Conservation (phyloP, 2,329 filamentous ascomycete genomes). For the Arthrobotrys sphaeroides region DNA sequence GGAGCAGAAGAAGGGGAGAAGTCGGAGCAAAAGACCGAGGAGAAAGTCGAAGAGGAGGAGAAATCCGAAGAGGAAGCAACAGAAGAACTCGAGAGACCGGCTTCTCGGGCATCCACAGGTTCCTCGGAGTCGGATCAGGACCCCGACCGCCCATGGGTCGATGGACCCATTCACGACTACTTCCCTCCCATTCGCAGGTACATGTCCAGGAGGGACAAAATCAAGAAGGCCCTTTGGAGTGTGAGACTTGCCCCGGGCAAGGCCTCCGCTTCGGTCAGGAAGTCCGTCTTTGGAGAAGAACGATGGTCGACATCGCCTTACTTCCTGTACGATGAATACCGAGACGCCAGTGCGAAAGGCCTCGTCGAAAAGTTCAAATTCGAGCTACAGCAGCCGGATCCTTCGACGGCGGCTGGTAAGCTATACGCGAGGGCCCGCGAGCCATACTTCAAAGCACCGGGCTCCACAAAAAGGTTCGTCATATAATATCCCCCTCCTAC, state of each 20-base stretch:
- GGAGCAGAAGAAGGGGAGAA: background rate
- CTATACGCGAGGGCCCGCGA: slow-evolving; percentile 46
- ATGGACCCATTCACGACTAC: slow-evolving; percentile 20
- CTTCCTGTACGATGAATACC: slow-evolving; percentile 45
- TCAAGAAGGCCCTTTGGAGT: slow-evolving; percentile 39
- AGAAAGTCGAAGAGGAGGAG: background rate
- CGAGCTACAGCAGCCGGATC: slow-evolving; percentile 30
- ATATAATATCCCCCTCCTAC: background rate
- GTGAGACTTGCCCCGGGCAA: slow-evolving; percentile 30
- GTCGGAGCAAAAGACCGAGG: background rate
- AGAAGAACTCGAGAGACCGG: slow-evolving; percentile 24
- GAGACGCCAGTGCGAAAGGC: slow-evolving; percentile 19
- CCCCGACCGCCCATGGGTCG: slow-evolving; percentile 17
- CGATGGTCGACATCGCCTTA: slow-evolving; percentile 37
- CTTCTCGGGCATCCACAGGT: slow-evolving; percentile 18
- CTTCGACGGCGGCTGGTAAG: slow-evolving; percentile 15
- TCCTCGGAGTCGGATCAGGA: slow-evolving; percentile 16
- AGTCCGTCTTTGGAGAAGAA: slow-evolving; percentile 37
- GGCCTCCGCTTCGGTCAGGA: slow-evolving; percentile 39
- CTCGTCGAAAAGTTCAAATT: slow-evolving; percentile 43
- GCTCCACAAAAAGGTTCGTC: slow-evolving; percentile 33
- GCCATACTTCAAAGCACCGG: slow-evolving; percentile 40
- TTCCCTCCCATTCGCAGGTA: slow-evolving; percentile 23
- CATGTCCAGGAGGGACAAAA: slow-evolving; percentile 18
- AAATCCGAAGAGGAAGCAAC: background rate